Evolutionary conservation across 129 eudicot genomes (phyloP).

Genomic region (Gnaphalium uliginosum): DNA sequence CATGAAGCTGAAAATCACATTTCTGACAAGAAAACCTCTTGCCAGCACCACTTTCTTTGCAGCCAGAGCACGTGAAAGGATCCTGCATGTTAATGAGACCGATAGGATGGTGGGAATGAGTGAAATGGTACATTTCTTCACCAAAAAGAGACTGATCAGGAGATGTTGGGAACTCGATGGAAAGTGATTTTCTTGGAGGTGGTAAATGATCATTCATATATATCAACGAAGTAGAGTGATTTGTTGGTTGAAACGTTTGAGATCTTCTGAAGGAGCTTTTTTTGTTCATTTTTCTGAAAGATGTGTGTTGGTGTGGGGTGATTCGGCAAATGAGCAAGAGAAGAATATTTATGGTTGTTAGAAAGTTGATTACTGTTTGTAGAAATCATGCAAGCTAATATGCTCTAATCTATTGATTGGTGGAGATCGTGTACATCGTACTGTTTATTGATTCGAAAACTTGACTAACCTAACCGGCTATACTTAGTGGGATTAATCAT

Average conservation of each 20-base stretch:
- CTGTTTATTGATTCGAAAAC: neutral
- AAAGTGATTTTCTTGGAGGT: slow-evolving; percentile 25
- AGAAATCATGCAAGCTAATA: slow-evolving; percentile 18
- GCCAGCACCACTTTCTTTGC: slow-evolving; percentile 88
- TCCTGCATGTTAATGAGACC: slow-evolving; percentile 38
- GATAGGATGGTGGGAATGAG: slow-evolving; percentile 69
- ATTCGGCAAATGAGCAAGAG: neutral
- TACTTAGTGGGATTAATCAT: no score
- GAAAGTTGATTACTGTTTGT: slow-evolving; percentile 21
- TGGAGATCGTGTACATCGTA: neutral
- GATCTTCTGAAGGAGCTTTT: slow-evolving; percentile 28
- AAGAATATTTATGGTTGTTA: slow-evolving; percentile 21
- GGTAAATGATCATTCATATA: neutral
- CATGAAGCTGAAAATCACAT: slow-evolving; percentile 85
- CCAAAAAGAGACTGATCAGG: slow-evolving; percentile 39
- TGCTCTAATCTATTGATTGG: slow-evolving; percentile 20
- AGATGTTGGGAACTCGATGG: slow-evolving; percentile 61
- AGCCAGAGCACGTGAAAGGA: slow-evolving; percentile 69
- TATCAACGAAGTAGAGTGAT: neutral
- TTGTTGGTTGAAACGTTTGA: slow-evolving; percentile 28
- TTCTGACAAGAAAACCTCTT: slow-evolving; percentile 60
- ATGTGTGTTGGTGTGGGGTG: slow-evolving; percentile 2
- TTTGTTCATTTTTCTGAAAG: slow-evolving; percentile 19
- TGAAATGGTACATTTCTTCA: slow-evolving; percentile 51
- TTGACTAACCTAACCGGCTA: no score